These are phyloP conservation scores for Polyporus tsugae DNA, from an alignment of 1,284 basidiomycete species.

Conservation along the genomic window DNA sequence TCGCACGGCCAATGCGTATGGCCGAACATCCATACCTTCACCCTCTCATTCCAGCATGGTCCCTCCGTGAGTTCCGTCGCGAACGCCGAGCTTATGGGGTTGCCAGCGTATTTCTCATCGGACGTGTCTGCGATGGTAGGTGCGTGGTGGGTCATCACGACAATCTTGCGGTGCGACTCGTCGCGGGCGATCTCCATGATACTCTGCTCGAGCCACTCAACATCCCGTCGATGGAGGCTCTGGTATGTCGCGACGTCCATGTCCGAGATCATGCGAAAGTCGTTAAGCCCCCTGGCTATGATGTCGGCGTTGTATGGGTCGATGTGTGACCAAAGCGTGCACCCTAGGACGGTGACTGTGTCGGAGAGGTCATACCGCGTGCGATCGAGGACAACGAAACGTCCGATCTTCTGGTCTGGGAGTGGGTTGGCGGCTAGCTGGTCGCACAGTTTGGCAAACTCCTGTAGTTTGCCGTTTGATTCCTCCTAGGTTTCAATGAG, in stretches of 20 bases:
- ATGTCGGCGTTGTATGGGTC: slow-evolving; percentile 39
- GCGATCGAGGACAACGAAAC: slow-evolving; percentile 47
- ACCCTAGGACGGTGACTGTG: slow-evolving; percentile 48
- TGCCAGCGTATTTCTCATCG: slow-evolving; percentile 41
- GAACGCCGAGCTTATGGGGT: slow-evolving; percentile 44
- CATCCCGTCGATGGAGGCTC: slow-evolving; percentile 42
- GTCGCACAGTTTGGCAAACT: slow-evolving; percentile 21
- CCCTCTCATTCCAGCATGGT: slow-evolving; percentile 27
- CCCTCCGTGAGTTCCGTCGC: slow-evolving; percentile 44
- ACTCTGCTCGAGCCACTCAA: slow-evolving; percentile 43
- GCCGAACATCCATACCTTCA: slow-evolving; percentile 49
- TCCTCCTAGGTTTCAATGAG: slow-evolving; percentile 17
- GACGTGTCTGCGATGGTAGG: slow-evolving; percentile 46
- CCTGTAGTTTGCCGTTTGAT: slow-evolving; percentile 18
- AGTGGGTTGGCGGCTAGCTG: background rate
- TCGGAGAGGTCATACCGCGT: slow-evolving; percentile 46
- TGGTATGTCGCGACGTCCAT: slow-evolving; percentile 40
- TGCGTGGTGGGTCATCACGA: slow-evolving; percentile 50
- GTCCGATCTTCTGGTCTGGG: slow-evolving; percentile 29
- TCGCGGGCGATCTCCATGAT: slow-evolving; percentile 38
- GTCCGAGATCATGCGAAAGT: slow-evolving; percentile 44
- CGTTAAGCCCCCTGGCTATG: slow-evolving; percentile 39
- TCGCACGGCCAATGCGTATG: slow-evolving; percentile 52
- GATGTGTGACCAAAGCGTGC: slow-evolving; percentile 50
- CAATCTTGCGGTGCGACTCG: slow-evolving; percentile 43